Conservation (phyloP, 176 grass and related monocot genomes). For the Rhynchospora pubera region DNA sequence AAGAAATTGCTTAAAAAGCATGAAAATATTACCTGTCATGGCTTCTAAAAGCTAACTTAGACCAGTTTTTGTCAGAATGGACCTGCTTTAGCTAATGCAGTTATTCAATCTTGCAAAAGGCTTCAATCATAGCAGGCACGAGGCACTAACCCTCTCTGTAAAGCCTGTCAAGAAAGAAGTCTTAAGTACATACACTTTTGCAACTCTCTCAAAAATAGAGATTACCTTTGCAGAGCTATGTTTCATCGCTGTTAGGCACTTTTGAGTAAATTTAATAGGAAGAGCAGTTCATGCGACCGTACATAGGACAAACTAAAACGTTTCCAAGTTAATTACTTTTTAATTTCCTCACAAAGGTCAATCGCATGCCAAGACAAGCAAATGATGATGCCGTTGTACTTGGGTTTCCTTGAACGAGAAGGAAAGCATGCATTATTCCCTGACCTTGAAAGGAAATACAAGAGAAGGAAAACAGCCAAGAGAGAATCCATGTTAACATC, state of each 20-base stretch:
- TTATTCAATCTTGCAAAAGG: slow-evolving; percentile 2
- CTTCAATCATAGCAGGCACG: not conserved
- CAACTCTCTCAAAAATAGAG: slow-evolving; percentile 4
- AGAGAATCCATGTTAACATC: slow-evolving; percentile 19
- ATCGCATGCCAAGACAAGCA: slow-evolving; percentile 18
- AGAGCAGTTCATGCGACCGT: not conserved
- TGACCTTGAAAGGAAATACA: slow-evolving; percentile 14
- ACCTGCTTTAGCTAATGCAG: not conserved
- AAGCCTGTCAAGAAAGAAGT: slow-evolving; percentile 12
- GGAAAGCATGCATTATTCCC: slow-evolving; percentile 18
- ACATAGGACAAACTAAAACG: not conserved
- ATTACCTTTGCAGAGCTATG: not conserved
- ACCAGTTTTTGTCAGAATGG: not conserved
- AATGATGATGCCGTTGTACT: slow-evolving; percentile 23
- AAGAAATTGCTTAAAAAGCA: not conserved
- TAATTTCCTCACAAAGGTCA: not conserved
- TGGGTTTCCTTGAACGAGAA: slow-evolving; percentile 22
- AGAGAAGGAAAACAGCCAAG: slow-evolving; percentile 3
- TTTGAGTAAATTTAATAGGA: not conserved
- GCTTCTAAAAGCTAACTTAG: slow-evolving; percentile 9
- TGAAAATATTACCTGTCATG: not conserved
- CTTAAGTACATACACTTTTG: not conserved
- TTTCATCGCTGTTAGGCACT: not conserved
- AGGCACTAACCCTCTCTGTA: not conserved
- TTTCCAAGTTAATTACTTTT: not conserved